Base-by-base conservation (phyloP, 2,329 filamentous ascomycete species). In the Aspergillus sp. region DNA sequence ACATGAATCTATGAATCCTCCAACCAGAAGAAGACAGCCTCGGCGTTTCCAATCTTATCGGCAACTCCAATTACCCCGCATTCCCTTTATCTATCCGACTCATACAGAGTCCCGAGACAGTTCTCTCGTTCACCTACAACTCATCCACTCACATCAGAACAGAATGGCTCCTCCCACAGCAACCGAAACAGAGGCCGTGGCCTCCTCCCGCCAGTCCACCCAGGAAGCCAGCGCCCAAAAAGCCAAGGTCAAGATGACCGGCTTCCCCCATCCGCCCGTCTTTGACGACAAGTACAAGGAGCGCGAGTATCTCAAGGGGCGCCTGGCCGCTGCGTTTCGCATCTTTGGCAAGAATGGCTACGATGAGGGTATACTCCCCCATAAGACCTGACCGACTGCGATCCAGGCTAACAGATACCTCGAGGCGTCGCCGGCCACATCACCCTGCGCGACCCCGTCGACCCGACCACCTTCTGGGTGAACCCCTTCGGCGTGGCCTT, bases 401-500 rank as follows among this genome's bases (percentile, higher is more conserved):
- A n/a, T n/a, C 5, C 20, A 38, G 11, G 42, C 38, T 36, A 38
- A 47, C 23, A n/a, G 17, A 34, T 21, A 38, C n/a, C 19, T 7
- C 9, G 48, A 67, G 83, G 83, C 14, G 81, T 87, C 29, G 83
- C 83, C 7, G 83, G 84, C 1, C 83, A 87, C 61, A 86, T 87
- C 58, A 86, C 83, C 1, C 63, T 86, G 21, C 76, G 82, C 21
- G 81, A 87, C 56, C 84, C 84, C 0, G 78, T 86, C 5, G 78
- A 84, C 36, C 80, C 81, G 0, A 68, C 73, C 4, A 81, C 78
- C 0, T 86, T 87, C 71, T 87, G 84, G 85, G 82, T 88, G 4
- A 88, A 88, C 58, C 85, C 85, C 0, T 85, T 87, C 51, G 84
- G 84, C 10, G 77, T 83, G 1, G 78, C 82, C 2, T 88, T 86